These are phyloP conservation scores for Talaromyces sp. DNA, from an alignment of 2,329 filamentous ascomycete genomes.

Conservation along the genomic window DNA sequence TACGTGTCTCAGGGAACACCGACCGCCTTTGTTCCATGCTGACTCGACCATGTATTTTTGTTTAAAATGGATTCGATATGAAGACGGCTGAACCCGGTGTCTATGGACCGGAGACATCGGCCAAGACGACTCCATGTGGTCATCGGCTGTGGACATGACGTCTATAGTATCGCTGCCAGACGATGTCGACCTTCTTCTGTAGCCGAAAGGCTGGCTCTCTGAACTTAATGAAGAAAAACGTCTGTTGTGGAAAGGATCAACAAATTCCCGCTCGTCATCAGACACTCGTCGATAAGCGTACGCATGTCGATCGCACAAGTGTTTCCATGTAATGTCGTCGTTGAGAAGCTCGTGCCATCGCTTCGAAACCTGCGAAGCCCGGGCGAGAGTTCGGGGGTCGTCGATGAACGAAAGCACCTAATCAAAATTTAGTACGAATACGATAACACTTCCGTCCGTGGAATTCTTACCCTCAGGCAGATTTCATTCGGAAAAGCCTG, in stretches of 20 bases:
- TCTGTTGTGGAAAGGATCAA: conserved; percentile 27
- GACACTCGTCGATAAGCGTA: conserved; percentile 71
- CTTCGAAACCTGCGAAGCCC: conserved; percentile 92
- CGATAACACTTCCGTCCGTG: background rate
- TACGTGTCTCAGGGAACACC: conserved; percentile 76
- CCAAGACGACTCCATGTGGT: conserved; percentile 26
- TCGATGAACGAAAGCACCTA: conserved; percentile 95
- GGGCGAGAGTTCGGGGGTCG: conserved; percentile 86
- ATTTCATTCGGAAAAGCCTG: conserved; percentile 87
- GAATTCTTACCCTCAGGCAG: conserved; percentile 68
- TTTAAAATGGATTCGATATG: conserved; percentile 96
- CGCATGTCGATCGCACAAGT: conserved; percentile 91
- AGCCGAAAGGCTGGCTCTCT: conserved; percentile 14
- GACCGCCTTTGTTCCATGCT: conserved; percentile 90
- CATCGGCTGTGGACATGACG: conserved; percentile 36
- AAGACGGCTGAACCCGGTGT: conserved; percentile 61
- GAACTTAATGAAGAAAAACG: conserved; percentile 18
- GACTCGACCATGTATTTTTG: conserved; percentile 95
- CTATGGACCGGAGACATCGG: conserved; percentile 27
- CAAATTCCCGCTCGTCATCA: conserved; percentile 35
- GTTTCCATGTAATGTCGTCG: conserved; percentile 98
- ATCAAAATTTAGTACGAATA: background rate
- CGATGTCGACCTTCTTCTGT: conserved; percentile 22
- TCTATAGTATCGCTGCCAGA: conserved; percentile 43
- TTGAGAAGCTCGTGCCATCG: conserved; percentile 90